Evolutionary conservation across 2,329 filamentous ascomycete species (phyloP), one percentile per base, ranked within the genome.

Genomic region (Neonectria punicea): DNA sequence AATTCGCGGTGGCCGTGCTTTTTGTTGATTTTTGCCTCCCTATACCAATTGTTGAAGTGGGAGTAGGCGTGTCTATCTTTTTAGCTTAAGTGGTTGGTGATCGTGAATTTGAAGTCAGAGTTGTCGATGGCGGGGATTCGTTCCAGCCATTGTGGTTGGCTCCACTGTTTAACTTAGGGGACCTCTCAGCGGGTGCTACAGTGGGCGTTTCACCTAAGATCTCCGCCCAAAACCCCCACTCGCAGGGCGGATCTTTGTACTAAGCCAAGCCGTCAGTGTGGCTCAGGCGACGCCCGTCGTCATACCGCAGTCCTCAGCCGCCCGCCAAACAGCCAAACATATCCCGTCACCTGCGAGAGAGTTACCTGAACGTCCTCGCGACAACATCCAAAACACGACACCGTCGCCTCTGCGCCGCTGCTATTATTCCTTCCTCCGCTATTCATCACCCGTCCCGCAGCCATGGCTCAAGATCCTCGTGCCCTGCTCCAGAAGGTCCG

Each of bases 391-490:
- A 61, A 61, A 54, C 44, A 61, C 60, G 51, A 46, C 64, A 61
- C 49, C 61, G 68, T 62, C 65, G 67, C 64, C 59, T 60, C 59
- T 54, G 69, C 70, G 65, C 64, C 61, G 61, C 58, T 30, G 53
- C 57, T 69, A 59, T 25, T 51, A 34, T 59, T 39, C 51, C 16
- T 36, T 34, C 53, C 20, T 28, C 55, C 44, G 18, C 53, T 50
- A 39, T 43, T 25, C 50, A 71, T 61, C 66, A 71, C 60, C 66
- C 32, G 16, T n/a, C 54, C 66, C 66, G 44, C 61, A 67, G 72
- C 34, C 74, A 94, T 94, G 91, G 85, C 90, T 68, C 89, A 92
- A 84, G 92, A 95, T 79, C 92, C 92, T 67, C 89, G 91, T 78
- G 90, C 89, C 70, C 84, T 96, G 62, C 85, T 95, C 53, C 91